Evolutionary conservation across 2,329 filamentous ascomycete species (phyloP).

Genomic region (Akanthomyces lecanii): DNA sequence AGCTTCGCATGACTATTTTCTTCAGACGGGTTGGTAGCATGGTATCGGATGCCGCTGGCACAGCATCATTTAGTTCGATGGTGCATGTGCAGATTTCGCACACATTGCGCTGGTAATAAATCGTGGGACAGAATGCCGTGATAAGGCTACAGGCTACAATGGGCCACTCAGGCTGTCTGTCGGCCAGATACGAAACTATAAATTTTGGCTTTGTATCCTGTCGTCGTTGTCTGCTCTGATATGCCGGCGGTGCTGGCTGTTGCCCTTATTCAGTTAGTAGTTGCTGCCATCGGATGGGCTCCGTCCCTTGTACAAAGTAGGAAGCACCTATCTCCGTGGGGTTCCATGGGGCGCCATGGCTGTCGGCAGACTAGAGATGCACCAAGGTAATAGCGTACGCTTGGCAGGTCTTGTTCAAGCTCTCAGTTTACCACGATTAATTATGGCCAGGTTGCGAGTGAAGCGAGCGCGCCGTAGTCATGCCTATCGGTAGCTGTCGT

Average conservation of each 20-base stretch:
- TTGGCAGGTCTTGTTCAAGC: not conserved
- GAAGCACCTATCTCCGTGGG: not conserved
- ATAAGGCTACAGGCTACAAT: not conserved
- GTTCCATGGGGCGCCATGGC: not conserved
- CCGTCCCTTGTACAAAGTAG: not conserved
- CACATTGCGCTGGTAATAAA: not conserved
- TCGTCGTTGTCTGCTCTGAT: not conserved
- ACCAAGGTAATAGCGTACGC: not conserved
- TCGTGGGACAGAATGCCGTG: not conserved
- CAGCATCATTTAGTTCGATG: not conserved
- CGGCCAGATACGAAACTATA: not conserved
- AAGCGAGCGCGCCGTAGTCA: not conserved
- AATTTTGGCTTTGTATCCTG: not conserved
- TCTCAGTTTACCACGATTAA: too few species aligned
- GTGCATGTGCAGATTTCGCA: not conserved
- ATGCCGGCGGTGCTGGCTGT: not conserved
- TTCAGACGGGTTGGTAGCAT: not conserved
- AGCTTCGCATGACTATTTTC: not conserved
- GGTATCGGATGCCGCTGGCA: not conserved
- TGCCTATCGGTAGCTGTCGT: not conserved
- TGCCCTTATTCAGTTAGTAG: not conserved
- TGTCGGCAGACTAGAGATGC: not conserved
- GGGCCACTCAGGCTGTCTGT: not conserved
- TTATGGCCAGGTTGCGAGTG: not conserved
- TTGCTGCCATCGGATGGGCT: not conserved